A percentile compares a stretch with the other conserved stretches of the same genome.
These are phyloP conservation scores for Fusarium chlamydosporum DNA, from an alignment of 2,329 filamentous ascomycete genomes.

Conservation along the genomic window DNA sequence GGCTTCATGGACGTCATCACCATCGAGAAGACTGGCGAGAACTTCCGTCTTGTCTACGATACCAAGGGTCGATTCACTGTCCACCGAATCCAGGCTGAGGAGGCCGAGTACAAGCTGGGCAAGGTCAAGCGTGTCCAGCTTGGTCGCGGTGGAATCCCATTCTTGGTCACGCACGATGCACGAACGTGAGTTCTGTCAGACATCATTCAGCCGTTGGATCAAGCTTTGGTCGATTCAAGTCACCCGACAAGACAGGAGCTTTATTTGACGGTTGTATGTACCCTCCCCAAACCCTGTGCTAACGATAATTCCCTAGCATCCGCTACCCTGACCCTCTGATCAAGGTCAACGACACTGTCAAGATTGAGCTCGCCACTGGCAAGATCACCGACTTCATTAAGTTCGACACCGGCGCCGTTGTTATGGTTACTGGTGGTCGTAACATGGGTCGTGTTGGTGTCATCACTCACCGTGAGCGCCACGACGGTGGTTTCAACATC, in stretches of 20 bases:
- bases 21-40: conserved; percentile 99
- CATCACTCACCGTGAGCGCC: conserved; percentile 99
- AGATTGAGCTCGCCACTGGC: conserved; percentile 96
- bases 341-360: conserved; percentile 99
- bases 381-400: conserved; percentile 99
- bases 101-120: conserved; percentile 99
- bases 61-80: conserved; percentile 99
- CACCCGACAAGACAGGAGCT: conserved; percentile 55
- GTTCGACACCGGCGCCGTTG: conserved; percentile 98
- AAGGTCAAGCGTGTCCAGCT: conserved; percentile 99
- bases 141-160: conserved; percentile 99
- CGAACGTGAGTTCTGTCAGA: conserved; percentile 98
- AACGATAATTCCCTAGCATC: conserved; percentile 75
- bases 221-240: conserved; percentile 86
- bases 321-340: conserved; percentile 98
- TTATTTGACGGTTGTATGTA: conserved; percentile 70
- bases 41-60: conserved; percentile 99
- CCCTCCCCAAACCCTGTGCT: conserved; percentile 55
- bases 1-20: conserved; percentile 99
- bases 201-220: conserved; percentile 99
- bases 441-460: conserved; percentile 99
- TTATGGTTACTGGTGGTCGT: conserved; percentile 99
- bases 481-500: conserved; percentile 99
- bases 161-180: conserved; percentile 99
- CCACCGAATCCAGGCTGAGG: conserved; percentile 98